These are phyloP conservation scores for Dissophora globulifera DNA, from an alignment of 192 early-diverging fungal genomes.

Conservation along the genomic window DNA sequence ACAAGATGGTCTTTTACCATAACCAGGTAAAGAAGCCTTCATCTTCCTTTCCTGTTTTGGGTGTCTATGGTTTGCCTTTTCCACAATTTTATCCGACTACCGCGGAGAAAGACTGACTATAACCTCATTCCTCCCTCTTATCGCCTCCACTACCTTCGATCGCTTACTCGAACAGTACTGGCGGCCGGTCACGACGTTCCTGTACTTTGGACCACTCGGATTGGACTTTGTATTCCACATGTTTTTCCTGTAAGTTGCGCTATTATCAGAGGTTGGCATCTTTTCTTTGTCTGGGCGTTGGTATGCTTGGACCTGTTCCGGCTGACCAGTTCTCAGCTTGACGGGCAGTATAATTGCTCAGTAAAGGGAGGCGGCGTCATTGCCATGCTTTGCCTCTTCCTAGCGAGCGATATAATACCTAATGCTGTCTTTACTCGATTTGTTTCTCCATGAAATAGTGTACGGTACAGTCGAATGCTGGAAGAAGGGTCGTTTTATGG, in stretches of 20 bases:
- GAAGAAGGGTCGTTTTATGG: conserved; percentile 94
- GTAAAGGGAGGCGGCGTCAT: no score
- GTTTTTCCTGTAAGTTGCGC: conserved; percentile 85
- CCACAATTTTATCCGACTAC: no score
- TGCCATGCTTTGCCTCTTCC: no score
- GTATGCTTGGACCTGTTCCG: not conserved
- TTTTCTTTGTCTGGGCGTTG: not conserved
- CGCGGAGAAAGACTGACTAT: no score
- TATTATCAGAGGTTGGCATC: no score
- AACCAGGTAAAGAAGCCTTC: conserved; percentile 64
- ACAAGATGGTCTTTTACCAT: conserved; percentile 71
- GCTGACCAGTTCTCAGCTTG: no score
- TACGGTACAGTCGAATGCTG: conserved; percentile 87
- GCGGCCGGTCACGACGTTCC: conserved; percentile 91
- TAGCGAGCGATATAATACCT: no score
- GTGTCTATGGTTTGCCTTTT: no score
- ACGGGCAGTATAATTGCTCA: no score
- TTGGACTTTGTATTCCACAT: conserved; percentile 95
- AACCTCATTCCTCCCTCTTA: no score
- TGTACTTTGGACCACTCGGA: conserved; percentile 92
- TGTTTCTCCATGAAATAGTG: not conserved
- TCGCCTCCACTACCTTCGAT: no score
- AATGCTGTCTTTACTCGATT: no score
- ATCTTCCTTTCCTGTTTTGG: not conserved
- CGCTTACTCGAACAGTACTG: conserved; percentile 87